Conservation (phyloP, 2,329 filamentous ascomycete genomes). For the Aspergillus puulaauensis region DNA sequence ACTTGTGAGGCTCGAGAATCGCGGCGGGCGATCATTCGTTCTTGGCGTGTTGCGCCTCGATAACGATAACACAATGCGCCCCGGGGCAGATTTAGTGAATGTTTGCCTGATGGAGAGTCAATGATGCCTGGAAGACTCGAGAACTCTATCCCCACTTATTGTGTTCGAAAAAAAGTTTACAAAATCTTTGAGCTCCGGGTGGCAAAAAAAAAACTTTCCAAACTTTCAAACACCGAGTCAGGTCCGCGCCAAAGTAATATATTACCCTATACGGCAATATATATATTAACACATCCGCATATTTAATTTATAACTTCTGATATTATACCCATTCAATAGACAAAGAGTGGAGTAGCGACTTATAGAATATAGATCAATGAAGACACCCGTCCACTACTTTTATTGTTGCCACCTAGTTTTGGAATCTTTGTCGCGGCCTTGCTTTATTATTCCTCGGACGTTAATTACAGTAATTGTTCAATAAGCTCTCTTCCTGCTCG, state of each 20-base stretch:
- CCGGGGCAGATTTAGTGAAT: background rate
- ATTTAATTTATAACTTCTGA: too few relatives aligned
- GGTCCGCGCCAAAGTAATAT: background rate
- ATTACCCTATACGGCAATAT: background rate
- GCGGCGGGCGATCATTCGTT: background rate
- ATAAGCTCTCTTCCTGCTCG: too few relatives aligned
- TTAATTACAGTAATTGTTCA: too few relatives aligned
- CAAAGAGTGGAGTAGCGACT: too few relatives aligned
- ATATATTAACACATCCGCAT: background rate
- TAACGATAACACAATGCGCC: background rate
- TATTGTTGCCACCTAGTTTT: background rate
- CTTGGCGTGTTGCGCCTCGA: conserved; percentile 6
- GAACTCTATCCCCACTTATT: background rate
- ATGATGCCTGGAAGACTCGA: too few relatives aligned
- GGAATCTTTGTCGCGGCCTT: background rate
- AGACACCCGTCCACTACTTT: too few relatives aligned
- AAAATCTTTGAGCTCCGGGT: background rate
- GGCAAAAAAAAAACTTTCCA: background rate
- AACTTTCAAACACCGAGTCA: background rate
- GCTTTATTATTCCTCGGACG: background rate
- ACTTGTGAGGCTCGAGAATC: conserved; percentile 1
- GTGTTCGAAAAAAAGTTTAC: background rate
- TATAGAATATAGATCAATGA: too few relatives aligned
- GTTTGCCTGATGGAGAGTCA: background rate
- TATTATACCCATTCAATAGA: too few relatives aligned